These are phyloP conservation scores for Chlorella sp. DNA, from an alignment of 139 green algal species.

Conservation along the genomic window DNA sequence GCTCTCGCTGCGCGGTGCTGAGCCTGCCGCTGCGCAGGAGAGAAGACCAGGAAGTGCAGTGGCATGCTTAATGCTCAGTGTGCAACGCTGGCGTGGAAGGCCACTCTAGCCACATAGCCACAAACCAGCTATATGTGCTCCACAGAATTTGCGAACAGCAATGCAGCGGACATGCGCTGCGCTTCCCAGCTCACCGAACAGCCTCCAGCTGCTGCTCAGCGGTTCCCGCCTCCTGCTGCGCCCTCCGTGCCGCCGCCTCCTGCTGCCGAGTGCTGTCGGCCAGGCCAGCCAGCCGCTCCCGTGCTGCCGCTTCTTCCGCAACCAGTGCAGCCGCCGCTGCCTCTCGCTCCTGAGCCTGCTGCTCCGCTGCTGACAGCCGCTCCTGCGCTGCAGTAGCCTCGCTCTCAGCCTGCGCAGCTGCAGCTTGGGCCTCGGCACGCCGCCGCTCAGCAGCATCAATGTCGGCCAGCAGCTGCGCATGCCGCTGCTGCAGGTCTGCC, in stretches of 20 bases:
- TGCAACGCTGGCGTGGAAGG: too few relatives aligned
- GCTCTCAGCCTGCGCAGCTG: background rate
- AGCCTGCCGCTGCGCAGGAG: background rate
- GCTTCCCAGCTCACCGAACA: background rate
- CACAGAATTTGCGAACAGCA: background rate
- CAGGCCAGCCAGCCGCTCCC: background rate
- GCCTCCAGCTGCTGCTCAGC: background rate
- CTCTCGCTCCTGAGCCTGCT: background rate
- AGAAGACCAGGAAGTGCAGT: too few relatives aligned
- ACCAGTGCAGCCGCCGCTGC: background rate
- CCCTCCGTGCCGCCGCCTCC: background rate
- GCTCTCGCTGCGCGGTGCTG: background rate
- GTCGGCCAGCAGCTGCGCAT: constrained; percentile 37
- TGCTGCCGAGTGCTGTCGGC: background rate
- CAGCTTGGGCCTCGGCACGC: background rate
- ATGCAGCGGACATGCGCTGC: background rate
- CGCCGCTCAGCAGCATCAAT: constrained; percentile 16
- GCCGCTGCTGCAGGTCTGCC: constrained; percentile 31
- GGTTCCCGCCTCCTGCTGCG: background rate
- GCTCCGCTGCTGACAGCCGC: background rate
- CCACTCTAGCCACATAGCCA: too few relatives aligned
- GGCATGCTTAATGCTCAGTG: too few relatives aligned
- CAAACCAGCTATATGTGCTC: too few relatives aligned
- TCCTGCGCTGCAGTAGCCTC: background rate
- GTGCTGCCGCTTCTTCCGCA: background rate